Percentiles rank a stretch among this genome's conserved stretches.
Evolutionary conservation across 1,284 basidiomycete species (phyloP).

Genomic region (Vanrija sp.): DNA sequence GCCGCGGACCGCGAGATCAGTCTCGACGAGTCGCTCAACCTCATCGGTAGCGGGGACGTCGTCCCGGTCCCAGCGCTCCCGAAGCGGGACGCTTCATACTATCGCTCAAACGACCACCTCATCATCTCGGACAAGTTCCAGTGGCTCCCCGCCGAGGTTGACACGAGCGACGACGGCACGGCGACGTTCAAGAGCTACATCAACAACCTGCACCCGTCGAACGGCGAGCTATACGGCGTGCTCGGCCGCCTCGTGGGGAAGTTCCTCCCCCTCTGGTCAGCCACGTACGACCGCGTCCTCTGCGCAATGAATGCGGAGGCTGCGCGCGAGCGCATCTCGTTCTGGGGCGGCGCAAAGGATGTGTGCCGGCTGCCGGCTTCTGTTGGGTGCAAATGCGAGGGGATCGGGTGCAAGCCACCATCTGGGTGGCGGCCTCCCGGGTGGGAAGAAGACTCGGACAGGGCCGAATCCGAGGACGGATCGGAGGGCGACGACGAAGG

Average conservation of each 20-base stretch:
- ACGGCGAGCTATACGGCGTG: slow-evolving; percentile 2
- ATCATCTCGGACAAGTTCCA: slow-evolving; percentile 1
- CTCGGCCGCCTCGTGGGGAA: neutral
- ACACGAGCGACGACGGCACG: neutral
- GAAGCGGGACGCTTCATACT: too few relatives aligned
- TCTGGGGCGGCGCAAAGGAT: neutral
- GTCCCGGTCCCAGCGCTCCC: neutral
- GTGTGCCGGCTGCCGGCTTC: neutral
- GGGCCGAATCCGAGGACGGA: neutral
- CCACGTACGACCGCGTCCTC: slow-evolving; percentile 2
- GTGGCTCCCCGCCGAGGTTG: slow-evolving; percentile 9
- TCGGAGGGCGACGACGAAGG: neutral
- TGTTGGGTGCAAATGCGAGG: too few relatives aligned
- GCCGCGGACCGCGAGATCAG: neutral
- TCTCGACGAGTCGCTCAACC: neutral
- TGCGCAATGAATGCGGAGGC: neutral
- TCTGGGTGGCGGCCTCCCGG: too few relatives aligned
- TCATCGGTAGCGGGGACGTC: neutral
- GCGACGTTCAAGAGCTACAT: slow-evolving; percentile 5
- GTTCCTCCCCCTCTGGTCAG: neutral
- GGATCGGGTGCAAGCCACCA: too few relatives aligned
- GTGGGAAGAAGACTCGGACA: neutral
- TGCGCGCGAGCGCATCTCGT: too few relatives aligned
- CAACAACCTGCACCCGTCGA: slow-evolving; percentile 10
- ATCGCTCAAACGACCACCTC: too few relatives aligned